Evolutionary conservation across 2,329 filamentous ascomycete genomes (phyloP).

Genomic region (Cladosporium velox): DNA sequence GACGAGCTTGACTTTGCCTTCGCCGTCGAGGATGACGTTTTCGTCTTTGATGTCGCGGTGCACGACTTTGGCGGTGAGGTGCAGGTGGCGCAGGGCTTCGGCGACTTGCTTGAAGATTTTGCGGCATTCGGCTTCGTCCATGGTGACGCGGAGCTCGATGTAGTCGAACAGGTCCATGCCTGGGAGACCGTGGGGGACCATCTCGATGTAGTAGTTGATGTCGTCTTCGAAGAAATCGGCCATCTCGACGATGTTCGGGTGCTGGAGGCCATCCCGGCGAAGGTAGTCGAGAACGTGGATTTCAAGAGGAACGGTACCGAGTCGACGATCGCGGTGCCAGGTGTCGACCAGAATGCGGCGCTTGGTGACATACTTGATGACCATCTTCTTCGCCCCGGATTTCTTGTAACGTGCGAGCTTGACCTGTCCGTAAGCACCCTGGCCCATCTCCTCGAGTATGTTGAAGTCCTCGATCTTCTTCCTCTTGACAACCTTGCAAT

Average conservation of each 20-base stretch:
- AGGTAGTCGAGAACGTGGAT: constrained; percentile 97
- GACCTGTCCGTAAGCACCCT: constrained; percentile 96
- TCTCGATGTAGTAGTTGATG: constrained; percentile 97
- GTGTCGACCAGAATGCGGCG: constrained; percentile 95
- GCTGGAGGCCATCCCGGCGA: constrained; percentile 66
- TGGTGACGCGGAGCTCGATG: constrained; percentile 92
- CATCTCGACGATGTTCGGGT: constrained; percentile 70
- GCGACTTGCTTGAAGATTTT: constrained; percentile 96
- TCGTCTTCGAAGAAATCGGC: constrained; percentile 73
- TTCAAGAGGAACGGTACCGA: constrained; percentile 93
- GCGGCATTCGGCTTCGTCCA: constrained; percentile 91
- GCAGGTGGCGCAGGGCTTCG: constrained; percentile 84
- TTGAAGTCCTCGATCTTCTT: constrained; percentile 87
- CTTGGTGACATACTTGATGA: constrained; percentile 98
- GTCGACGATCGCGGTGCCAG: constrained; percentile 89
- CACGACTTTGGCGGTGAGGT: constrained; percentile 86
- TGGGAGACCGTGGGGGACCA: constrained; percentile 90
- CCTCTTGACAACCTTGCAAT: constrained; percentile 53
- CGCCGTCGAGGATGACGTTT: constrained; percentile 93
- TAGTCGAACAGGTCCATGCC: constrained; percentile 99
- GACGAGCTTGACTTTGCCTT: constrained; percentile 93
- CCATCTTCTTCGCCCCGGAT: constrained; percentile 72
- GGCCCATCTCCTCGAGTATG: constrained; percentile 96
- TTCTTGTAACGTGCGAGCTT: constrained; percentile 89
- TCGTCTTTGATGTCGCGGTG: constrained; percentile 99